Evolutionary conservation across 2,329 filamentous ascomycete species (phyloP), one percentile per base, ranked within the genome.

Genomic region (Calycina marina): DNA sequence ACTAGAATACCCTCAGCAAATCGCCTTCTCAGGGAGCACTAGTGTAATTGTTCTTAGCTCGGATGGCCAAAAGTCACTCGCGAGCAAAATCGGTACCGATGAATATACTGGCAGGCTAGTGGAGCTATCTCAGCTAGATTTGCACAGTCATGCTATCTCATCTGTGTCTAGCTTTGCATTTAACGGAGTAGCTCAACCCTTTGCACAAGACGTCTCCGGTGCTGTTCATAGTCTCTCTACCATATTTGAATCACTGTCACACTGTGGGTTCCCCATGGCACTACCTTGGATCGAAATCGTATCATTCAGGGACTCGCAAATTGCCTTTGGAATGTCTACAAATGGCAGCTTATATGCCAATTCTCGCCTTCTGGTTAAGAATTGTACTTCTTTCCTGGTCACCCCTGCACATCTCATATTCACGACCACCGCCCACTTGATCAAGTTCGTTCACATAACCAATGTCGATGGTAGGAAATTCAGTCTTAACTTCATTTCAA

Each of bases 371-470:
- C 60, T 94, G 27, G 72, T 77, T 10, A 84, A 81, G 54, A 93
- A 90, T 46, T 93, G 85, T 55, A 96, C 88, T 0, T 98, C 90
- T 0, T 96, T 93, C 46, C 54, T 85, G 4, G 59, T 86, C 15
- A 93, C 88, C 0, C 64, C 75, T 0, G 72, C 74, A 13, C 88
- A 96, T 59, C 63, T 98, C 10, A 73, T 96, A 36, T 85, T 88
- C 49, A 98, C 90, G 1, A 98, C 90, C 1, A 85, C 77, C 38
- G 85, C 85, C 42, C 86, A 96, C 53, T 64, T 94, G 3, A 65
- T 98, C 40, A 98, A 98, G 55, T 94, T 94, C 55, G 77, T 94
- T 10, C 88, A 98, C 54, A 59, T 96, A 30, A 66, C 71, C 3
- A 58, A 62, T 37, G 44, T 69, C 11, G 64, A 83, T 43, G 72